Base-by-base conservation (phyloP, 805 yeast species). In the Naumovozyma dairenensis region DNA sequence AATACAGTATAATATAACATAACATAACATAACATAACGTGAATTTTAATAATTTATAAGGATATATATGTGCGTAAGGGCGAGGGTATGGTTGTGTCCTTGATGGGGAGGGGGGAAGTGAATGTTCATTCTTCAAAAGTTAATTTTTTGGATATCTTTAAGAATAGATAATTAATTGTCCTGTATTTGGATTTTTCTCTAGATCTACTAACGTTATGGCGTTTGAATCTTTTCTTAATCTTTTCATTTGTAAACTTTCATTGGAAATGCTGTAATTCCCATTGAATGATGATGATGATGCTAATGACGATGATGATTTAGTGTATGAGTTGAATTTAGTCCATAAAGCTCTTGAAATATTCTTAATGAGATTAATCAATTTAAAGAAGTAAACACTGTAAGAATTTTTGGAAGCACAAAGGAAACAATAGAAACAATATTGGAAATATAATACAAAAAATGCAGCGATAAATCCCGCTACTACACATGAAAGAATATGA, bases 401-500 rank as follows among this genome's bases (percentile, higher is more conserved):
- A 7, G 26, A 32, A 32, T 29, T 28, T 16, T 31, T 33, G 18
- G 28, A 29, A 26, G 34, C 21, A 29, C 39, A 37, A 16, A 40
- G 29, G 59, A 60, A 61, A 25, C 55, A 42, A 40, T 67, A 67
- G 8, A 71, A 43, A 27, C 61, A 44, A 42, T 65, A 71, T 49
- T 72, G 77, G 2, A 60, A 49, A 35, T 54, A 64, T 15, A 72
- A 49, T 6, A 72, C 41, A 3, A 58, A 29, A 19, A 61, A 59
- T 3, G 77, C 86, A 21, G 77, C 47, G 7, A 71, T 35, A 43
- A 80, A 76, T 0, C 94, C 94, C 7, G 71, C 72, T 26, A 80
- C 49, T 2, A 84, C 82, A 18, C 85, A 77, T 22, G 78, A 57
- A 6, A 74, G 66, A 42, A 86, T 72, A 59, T 86, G 94, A 40